Evolutionary conservation across 148 eudicot species (phyloP).

Genomic region (Cornus controversa): DNA sequence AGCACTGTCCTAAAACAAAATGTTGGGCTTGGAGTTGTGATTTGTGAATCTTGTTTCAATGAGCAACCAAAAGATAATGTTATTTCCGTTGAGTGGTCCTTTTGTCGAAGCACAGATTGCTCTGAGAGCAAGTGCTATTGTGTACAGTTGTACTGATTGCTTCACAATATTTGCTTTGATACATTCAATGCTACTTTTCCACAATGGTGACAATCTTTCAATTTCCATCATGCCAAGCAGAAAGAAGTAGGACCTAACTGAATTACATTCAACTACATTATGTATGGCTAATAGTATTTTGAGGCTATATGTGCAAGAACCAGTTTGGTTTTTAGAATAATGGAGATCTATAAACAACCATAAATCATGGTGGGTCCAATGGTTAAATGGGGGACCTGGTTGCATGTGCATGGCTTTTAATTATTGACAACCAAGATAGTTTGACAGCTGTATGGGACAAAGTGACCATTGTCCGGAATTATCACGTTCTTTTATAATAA

Average conservation of each 20-base stretch:
- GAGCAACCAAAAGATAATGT: not conserved
- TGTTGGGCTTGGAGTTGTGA: not conserved
- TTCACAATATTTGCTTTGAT: too few species aligned
- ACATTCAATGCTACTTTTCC: too few species aligned
- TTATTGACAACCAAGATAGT: conserved; percentile 7
- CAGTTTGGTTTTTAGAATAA: not conserved
- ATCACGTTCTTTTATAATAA: conserved; percentile 1
- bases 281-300: not conserved
- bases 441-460: conserved; percentile 13
- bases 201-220: too few species aligned
- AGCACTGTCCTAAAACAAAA: not conserved
- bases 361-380: conserved; percentile 16
- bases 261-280: not conserved
- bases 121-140: too few species aligned
- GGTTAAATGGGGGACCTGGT: conserved; percentile 16
- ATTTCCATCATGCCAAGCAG: too few species aligned
- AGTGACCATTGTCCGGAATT: not conserved
- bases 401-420: conserved; percentile 41
- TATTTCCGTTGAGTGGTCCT: not conserved
- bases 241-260: not conserved
- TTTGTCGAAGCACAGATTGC: not conserved
- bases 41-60: not conserved
- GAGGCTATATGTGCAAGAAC: not conserved
- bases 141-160: too few species aligned
- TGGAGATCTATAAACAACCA: not conserved